Evolutionary conservation across 495 filamentous ascomycete species (phyloP).

Genomic region (Trypethelium eluteriae): DNA sequence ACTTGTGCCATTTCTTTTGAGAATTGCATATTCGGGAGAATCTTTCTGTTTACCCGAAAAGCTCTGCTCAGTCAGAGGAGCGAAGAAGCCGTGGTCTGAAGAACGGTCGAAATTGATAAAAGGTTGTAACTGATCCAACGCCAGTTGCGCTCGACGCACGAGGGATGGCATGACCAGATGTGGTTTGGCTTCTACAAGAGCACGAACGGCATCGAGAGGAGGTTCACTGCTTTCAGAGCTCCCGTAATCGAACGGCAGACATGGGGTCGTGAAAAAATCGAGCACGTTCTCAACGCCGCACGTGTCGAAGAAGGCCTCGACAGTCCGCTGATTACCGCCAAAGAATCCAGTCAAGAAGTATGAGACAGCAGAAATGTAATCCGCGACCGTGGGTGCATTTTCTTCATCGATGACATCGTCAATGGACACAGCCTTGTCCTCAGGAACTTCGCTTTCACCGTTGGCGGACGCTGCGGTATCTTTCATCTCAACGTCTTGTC

Average conservation of each 20-base stretch:
- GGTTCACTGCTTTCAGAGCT: conserved; percentile 56
- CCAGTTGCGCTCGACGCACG: conserved; percentile 60
- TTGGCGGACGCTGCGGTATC: conserved; percentile 12
- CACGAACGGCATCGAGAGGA: conserved; percentile 64
- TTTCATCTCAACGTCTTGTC: conserved; percentile 25
- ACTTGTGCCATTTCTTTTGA: conserved; percentile 50
- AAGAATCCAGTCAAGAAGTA: conserved; percentile 74
- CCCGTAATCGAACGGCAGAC: conserved; percentile 67
- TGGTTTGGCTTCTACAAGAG: conserved; percentile 74
- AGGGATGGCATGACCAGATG: conserved; percentile 75
- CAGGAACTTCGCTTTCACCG: neutral
- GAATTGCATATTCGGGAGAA: conserved; percentile 29
- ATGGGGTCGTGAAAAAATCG: conserved; percentile 70
- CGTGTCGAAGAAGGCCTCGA: conserved; percentile 56
- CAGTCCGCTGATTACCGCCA: conserved; percentile 44
- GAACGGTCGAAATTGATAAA: conserved; percentile 48
- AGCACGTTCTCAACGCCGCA: conserved; percentile 80
- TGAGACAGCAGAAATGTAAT: conserved; percentile 66
- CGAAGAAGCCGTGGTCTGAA: conserved; percentile 51
- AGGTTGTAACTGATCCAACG: conserved; percentile 58
- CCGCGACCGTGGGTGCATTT: conserved; percentile 46
- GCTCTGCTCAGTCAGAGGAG: neutral
- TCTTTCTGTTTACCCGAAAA: conserved; percentile 23
- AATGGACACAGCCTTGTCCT: conserved; percentile 15
- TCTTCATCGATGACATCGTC: conserved; percentile 38